These are phyloP conservation scores for Nakazawaea wyomingensis DNA, from an alignment of 805 yeast genomes.

Conservation along the genomic window DNA sequence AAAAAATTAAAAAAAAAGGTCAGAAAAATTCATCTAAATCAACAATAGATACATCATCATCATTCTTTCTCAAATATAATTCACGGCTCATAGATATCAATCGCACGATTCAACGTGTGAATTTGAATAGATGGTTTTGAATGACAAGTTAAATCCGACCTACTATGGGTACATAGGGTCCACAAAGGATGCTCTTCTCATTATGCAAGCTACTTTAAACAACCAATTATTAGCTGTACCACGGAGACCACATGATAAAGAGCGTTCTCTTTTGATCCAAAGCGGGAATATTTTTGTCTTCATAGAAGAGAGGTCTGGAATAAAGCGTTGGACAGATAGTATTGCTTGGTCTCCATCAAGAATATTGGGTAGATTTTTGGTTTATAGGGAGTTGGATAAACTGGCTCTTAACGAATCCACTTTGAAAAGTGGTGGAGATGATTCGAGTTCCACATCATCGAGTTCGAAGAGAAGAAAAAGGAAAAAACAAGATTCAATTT, in stretches of 20 bases:
- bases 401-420: constrained; percentile 28
- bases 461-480: constrained; percentile 13
- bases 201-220: constrained; percentile 74
- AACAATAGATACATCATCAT: neutral
- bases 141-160: constrained; percentile 38
- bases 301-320: constrained; percentile 75
- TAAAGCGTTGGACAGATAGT: constrained; percentile 97
- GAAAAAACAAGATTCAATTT: constrained; percentile 13
- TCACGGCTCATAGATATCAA: too few species aligned
- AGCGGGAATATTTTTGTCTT: constrained; percentile 84
- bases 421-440: neutral
- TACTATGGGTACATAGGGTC: constrained; percentile 73
- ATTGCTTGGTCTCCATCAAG: constrained; percentile 90
- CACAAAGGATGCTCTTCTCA: constrained; percentile 75
- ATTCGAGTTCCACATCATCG: neutral
- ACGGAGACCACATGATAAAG: constrained; percentile 79
- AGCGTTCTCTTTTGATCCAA: constrained; percentile 56
- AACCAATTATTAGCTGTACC: constrained; percentile 56
- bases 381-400: constrained; percentile 67
- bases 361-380: constrained; percentile 77
- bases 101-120: neutral
- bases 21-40: too few species aligned
- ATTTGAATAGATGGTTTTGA: constrained; percentile 5
- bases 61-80: too few species aligned
- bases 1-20: too few species aligned